Evolutionary conservation across 179 eudicot species (phyloP).

Genomic region (Sideroxylon spinosum): DNA sequence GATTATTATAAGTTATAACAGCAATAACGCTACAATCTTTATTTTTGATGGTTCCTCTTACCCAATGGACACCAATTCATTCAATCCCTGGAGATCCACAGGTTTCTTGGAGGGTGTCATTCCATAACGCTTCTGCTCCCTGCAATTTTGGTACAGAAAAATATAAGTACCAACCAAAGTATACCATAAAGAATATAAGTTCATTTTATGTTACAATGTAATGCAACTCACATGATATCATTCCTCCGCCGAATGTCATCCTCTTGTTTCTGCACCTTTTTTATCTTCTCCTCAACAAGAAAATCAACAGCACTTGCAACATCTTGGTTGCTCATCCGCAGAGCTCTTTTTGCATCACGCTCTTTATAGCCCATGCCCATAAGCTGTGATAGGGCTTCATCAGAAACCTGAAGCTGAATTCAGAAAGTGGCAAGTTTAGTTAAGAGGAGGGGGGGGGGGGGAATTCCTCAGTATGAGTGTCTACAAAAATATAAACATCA

Average conservation of each 20-base stretch:
- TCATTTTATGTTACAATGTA: not conserved
- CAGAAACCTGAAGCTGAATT: constrained; percentile 89
- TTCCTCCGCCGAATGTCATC: constrained; percentile 54
- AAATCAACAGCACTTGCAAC: constrained; percentile 67
- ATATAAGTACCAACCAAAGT: not conserved
- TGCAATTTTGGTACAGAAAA: constrained; percentile 25
- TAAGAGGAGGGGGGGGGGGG: not conserved
- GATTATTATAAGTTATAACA: not conserved
- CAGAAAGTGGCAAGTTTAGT: constrained; percentile 13
- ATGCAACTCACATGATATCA: constrained; percentile 52
- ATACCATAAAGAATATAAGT: not conserved
- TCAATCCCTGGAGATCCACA: constrained; percentile 60
- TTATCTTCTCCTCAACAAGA: constrained; percentile 66
- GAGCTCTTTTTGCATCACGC: constrained; percentile 64
- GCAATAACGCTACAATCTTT: not conserved
- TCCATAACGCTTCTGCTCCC: constrained; percentile 85
- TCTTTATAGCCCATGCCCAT: constrained; percentile 89
- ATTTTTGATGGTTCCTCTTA: constrained; percentile 23
- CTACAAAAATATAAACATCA: not conserved
- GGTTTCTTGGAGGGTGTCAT: constrained; percentile 70
- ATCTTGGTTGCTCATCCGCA: constrained; percentile 76
- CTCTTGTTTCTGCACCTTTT: constrained; percentile 42
- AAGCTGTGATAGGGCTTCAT: constrained; percentile 67
- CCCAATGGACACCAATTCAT: constrained; percentile 59
- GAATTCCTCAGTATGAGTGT: not conserved